Conservation (phyloP, 139 green algal species). For the Marvania coccoides region DNA sequence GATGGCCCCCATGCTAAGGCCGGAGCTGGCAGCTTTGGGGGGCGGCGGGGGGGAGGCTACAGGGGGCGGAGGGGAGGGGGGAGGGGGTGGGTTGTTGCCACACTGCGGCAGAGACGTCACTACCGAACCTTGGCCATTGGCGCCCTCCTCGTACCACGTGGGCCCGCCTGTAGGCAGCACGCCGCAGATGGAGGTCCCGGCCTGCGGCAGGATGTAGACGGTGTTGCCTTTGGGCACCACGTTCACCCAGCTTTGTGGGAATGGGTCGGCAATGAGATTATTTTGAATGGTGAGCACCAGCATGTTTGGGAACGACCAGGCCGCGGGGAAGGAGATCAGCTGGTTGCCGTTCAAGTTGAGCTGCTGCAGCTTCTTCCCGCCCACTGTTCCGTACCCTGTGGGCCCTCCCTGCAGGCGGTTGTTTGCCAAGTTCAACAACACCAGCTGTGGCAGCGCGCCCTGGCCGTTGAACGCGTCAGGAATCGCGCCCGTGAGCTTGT, state of each 20-base stretch:
- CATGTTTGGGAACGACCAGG: too few species aligned
- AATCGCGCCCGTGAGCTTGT: constrained; percentile 22
- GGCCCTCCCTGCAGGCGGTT: not conserved
- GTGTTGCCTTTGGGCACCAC: not conserved
- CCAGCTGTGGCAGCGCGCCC: not conserved
- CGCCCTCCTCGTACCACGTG: not conserved
- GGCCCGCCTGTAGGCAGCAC: not conserved
- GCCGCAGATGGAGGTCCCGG: constrained; percentile 6
- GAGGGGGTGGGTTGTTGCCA: not conserved
- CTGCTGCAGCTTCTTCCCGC: too few species aligned
- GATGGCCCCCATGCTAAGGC: constrained; percentile 11
- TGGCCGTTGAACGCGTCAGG: not conserved
- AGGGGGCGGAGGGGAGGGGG: not conserved
- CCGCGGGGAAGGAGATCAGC: too few species aligned
- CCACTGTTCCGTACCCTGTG: too few species aligned
- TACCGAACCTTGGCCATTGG: not conserved
- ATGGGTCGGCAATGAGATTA: not conserved
- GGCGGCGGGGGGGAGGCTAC: not conserved
- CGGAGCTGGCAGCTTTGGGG: not conserved
- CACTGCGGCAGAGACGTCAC: not conserved
- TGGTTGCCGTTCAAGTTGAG: too few species aligned
- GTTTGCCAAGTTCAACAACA: not conserved
- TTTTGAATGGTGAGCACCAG: too few species aligned
- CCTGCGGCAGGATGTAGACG: constrained; percentile 17
- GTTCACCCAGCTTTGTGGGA: constrained; percentile 2